A percentile compares a stretch with the other conserved stretches of the same genome.
Evolutionary conservation across 805 yeast species (phyloP).

Genomic region (Hemisphaericaspora nanyangensis): DNA sequence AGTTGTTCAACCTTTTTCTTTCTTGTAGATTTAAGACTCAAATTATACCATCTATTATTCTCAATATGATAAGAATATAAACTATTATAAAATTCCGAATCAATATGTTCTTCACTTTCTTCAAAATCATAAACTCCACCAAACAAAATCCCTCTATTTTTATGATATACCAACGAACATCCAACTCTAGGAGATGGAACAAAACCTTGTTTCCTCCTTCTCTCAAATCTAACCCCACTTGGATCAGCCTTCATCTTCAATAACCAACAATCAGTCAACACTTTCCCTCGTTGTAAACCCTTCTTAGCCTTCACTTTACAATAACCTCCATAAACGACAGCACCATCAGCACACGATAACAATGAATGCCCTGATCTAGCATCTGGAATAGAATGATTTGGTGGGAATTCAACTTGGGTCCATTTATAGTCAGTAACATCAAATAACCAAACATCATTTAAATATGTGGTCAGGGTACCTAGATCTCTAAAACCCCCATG

Average conservation of each 20-base stretch:
- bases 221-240: slow-evolving; percentile 76
- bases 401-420: slow-evolving; percentile 85
- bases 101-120: slow-evolving; percentile 90
- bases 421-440: slow-evolving; percentile 88
- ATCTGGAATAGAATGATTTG: slow-evolving; percentile 77
- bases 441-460: slow-evolving; percentile 87
- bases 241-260: slow-evolving; percentile 84
- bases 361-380: slow-evolving; percentile 92
- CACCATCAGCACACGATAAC: slow-evolving; percentile 76
- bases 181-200: slow-evolving; percentile 96
- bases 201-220: slow-evolving; percentile 84
- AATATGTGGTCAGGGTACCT: slow-evolving; percentile 77
- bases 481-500: slow-evolving; percentile 94
- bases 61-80: slow-evolving; percentile 80
- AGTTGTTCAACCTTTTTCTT: slow-evolving; percentile 40
- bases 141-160: slow-evolving; percentile 87
- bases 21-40: slow-evolving; percentile 60
- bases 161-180: slow-evolving; percentile 81
- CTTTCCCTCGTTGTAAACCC: slow-evolving; percentile 88
- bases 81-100: slow-evolving; percentile 78
- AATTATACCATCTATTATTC: slow-evolving; percentile 81
- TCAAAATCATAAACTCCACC: slow-evolving; percentile 96
- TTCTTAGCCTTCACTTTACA: slow-evolving; percentile 87
- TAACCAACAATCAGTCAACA: slow-evolving; percentile 80
- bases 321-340: slow-evolving; percentile 88